Evolutionary conservation across 768 basidiomycete genomes (phyloP), one percentile per base, ranked within the genome.

Genomic region (Hypholoma sublateritium): DNA sequence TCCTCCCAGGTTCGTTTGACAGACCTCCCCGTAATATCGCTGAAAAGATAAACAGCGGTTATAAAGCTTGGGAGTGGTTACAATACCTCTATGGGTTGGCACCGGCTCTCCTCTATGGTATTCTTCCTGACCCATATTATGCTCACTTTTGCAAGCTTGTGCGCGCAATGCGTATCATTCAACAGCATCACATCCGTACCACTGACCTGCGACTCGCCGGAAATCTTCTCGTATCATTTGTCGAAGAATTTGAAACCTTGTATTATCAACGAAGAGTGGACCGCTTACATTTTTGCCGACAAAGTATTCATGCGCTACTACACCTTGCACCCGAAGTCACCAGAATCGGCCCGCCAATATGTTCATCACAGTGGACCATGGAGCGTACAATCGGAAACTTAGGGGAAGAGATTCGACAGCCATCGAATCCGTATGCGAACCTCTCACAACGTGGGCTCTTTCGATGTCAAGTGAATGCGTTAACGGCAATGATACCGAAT

Each of bases 1-100:
- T 71, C 49, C 61, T 79, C 14, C 77, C 76, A 16, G 67, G 69
- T 0, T 77, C 71, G 0, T 78, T 77, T 64, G 72, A 77, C 59
- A 65, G 72, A 5, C 71, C 75, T 6, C 80, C 76, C 2, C 69
- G 74, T 0, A 75, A 80, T 53, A 65, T 66, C 16, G 28, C 28
- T 9, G 28, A 32, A 32, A 32, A 32, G 9, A 32, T 32, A 7
- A 28, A 60, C 1, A 70, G 74, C 74, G 0, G 64, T 71, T 41
- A 79, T 56, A 72, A 72, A 44, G 70, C 66, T 2, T 63, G 59
- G 56, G 69, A 70, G 35, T 71, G 53, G n/a, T 41, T 69, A 8
- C 55, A 65, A 0, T 73, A 70, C 35, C n/a, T 72, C 1, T 72
- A 54, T 55, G 62, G 65, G 1, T 57, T 74, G 1, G 70, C 60